Base-by-base conservation (phyloP, 1,284 basidiomycete species). In the Sporisorium iseilematis-ciliati region DNA sequence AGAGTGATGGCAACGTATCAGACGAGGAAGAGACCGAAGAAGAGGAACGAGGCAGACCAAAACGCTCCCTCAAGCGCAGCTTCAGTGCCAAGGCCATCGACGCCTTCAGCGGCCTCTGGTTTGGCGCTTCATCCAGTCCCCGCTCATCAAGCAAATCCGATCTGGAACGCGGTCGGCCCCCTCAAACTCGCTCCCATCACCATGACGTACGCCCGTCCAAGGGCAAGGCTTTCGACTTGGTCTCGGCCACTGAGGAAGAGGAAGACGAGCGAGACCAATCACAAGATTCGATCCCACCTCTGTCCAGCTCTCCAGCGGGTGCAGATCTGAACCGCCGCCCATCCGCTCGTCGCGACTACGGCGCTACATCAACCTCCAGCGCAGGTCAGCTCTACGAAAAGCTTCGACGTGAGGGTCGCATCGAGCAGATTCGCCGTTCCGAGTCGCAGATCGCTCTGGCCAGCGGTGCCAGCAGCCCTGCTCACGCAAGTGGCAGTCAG, bases 11-110 rank as follows among this genome's bases (percentile, higher is more conserved):
- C 38, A 75, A 73, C 18, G 72, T 63, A 2, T 76, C 77, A 0
- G 78, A 82, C 53, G 73, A 79, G 31, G 79, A 81, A 40, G 68
- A 77, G 38, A 71, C 66, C 31, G 78, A 78, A 29, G 68, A 65
- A 12, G 74, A 80, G 12, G 73, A 69, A n/a, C 35, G 43, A 18
- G 60, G 64, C 35, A 63, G 61, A 38, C 7, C 31, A 6, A 56
- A 64, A 51, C 51, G 52, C 10, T 29, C 60, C 0, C 59, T 76
- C 60, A 77, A 77, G 25, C 61, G 75, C 25, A 79, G 77, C 65
- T 77, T 79, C 53, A 75, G 73, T 21, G 69, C 74, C 23, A 74
- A 73, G 46, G 75, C 77, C 49, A 69, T 73, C 55, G 59, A 61
- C 42, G 74, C 70, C 11, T 76, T 79, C 57, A 69, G 58, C 29